Conservation (phyloP, 306 rosid species). For the Begonia masoniana region DNA sequence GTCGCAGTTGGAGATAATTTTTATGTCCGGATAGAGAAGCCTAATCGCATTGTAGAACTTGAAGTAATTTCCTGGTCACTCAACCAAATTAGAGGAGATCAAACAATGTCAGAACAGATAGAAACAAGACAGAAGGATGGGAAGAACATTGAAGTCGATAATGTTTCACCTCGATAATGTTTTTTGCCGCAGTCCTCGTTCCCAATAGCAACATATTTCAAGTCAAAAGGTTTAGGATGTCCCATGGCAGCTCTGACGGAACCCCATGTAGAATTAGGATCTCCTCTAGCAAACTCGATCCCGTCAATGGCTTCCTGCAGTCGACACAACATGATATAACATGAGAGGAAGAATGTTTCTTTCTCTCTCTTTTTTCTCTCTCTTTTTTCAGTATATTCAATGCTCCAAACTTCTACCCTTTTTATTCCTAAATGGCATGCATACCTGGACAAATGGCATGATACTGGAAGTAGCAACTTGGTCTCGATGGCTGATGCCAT, state of each 20-base stretch:
- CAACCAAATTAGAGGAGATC: background rate
- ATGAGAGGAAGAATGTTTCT: no score
- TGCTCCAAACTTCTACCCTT: no score
- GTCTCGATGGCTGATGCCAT: conserved; percentile 83
- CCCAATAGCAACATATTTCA: conserved; percentile 61
- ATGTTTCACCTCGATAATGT: conserved; percentile 42
- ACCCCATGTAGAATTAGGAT: conserved; percentile 53
- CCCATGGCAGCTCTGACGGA: conserved; percentile 67
- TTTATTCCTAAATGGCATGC: conserved; percentile 1
- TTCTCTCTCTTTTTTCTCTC: no score
- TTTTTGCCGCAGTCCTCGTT: conserved; percentile 57
- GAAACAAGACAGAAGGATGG: no score
- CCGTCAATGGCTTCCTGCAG: conserved; percentile 91
- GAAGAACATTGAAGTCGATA: no score
- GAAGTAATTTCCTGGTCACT: conserved; percentile 56
- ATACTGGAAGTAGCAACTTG: conserved; percentile 43
- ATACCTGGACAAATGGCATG: conserved; percentile 63
- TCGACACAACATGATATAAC: background rate
- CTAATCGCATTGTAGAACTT: conserved; percentile 58
- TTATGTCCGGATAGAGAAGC: conserved; percentile 64
- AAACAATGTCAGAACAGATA: no score
- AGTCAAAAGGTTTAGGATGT: conserved; percentile 64
- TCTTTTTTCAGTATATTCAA: no score
- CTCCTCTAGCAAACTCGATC: conserved; percentile 76
- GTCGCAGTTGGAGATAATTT: conserved; percentile 83